These are phyloP conservation scores for Aristolochia contorta DNA, from an alignment of 164 flowering plant genomes.

Conservation along the genomic window DNA sequence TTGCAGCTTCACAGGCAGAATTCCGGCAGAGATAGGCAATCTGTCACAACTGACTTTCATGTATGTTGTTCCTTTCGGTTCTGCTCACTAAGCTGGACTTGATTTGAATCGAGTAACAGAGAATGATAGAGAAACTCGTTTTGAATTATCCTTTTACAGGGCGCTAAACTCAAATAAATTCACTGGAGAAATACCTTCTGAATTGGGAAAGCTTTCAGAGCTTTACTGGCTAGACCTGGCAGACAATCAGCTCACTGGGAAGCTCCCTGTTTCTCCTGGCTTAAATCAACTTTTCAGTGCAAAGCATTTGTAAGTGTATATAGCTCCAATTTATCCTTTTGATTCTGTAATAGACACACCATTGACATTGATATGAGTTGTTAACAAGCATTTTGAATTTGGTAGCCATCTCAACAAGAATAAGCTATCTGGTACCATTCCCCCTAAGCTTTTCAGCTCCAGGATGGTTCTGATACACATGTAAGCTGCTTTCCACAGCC, in stretches of 20 bases:
- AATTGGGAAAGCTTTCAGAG: conserved; percentile 66
- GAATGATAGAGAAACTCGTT: background rate
- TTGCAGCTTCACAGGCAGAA: conserved; percentile 64
- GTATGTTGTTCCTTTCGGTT: conserved; percentile 30
- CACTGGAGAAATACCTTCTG: conserved; percentile 61
- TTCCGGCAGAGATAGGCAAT: conserved; percentile 76
- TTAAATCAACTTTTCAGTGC: conserved; percentile 62
- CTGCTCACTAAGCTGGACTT: background rate
- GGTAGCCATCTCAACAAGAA: conserved; percentile 92
- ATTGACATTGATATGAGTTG: too few species aligned
- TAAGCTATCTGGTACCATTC: conserved; percentile 68
- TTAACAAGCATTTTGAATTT: background rate
- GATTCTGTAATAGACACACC: background rate
- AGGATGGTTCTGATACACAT: conserved; percentile 73
- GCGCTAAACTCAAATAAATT: conserved; percentile 85
- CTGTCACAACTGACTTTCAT: conserved; percentile 58
- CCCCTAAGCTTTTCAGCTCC: conserved; percentile 56
- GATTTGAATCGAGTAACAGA: background rate
- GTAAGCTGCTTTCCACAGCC: conserved; percentile 37
- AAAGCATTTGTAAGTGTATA: conserved; percentile 64
- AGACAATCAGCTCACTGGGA: conserved; percentile 71
- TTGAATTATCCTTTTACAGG: conserved; percentile 28
- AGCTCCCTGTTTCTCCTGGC: conserved; percentile 81
- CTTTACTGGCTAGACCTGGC: conserved; percentile 91
- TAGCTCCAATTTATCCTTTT: background rate